Base-by-base conservation (phyloP, 78 protist genomes). In the Salpingoeca rosetta region DNA sequence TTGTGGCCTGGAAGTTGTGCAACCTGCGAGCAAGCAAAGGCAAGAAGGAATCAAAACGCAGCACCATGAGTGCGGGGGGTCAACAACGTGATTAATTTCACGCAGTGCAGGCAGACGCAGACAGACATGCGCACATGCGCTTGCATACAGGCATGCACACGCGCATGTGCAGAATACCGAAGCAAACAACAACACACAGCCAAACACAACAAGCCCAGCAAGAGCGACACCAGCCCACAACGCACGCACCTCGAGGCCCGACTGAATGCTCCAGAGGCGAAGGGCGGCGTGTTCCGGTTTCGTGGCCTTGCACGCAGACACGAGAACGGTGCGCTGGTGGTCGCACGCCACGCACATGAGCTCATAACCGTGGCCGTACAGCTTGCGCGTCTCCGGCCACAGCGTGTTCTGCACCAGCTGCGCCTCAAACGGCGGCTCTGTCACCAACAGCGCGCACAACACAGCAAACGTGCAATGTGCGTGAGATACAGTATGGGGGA, bases 321-420 rank as follows among this genome's bases (percentile, higher is more conserved):
- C 74, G 25, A 80, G 35, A 24, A 57, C 35, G 12, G 31, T 0
- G 22, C 82, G 65, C 31, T 26, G 2, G 35, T 36, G 2, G 44
- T 1, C 0, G 17, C 25, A 28, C 22, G 85, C 84, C 17, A 86
- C 27, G 27, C 76, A 40, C 0, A 25, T 0, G 22, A 86, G 11
- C 65, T 86, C 89, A 17, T 80, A 0, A 7, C 65, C 77, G 80
- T 86, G 89, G 38, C 84, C 89, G 56, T 81, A 86, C 44, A 86
- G 78, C 83, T 86, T 86, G 42, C 1, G 37, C 2, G 65, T 0
- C 77, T 86, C 89, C 40, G 89, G 85, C 89, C 89, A 86, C 12
- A 86, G 83, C n/a, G 85, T 86, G 83, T 86, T 81, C 56, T 86
- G 89, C 51, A 81, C 3, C 42, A 86, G 56, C 2, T 86, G 44